Evolutionary conservation across 2,329 filamentous ascomycete genomes (phyloP).

Genomic region (Coniochaeta sp.): DNA sequence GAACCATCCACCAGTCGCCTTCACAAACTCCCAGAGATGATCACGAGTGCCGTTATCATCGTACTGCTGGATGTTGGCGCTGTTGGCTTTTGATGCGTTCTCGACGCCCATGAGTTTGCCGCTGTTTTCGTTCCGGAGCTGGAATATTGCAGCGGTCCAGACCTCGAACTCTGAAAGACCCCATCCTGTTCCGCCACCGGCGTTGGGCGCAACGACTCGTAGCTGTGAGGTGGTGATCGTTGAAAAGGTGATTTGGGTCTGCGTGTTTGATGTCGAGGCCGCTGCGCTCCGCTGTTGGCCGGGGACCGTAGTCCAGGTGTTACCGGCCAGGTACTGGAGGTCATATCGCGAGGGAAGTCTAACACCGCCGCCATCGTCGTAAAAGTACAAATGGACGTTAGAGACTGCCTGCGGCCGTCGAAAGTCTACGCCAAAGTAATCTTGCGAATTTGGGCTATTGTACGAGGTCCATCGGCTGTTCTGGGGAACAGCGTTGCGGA

Average conservation of each 20-base stretch:
- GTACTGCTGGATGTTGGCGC: conserved; percentile 7
- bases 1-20: conserved; percentile 7
- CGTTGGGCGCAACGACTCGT: conserved; percentile 20
- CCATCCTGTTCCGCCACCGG: conserved; percentile 15
- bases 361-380: conserved; percentile 23
- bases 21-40: conserved; percentile 7
- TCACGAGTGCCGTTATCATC: conserved; percentile 8
- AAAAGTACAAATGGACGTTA: conserved; percentile 25
- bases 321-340: conserved; percentile 8
- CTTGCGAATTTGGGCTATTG: conserved; percentile 21
- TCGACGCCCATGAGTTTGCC: conserved; percentile 10
- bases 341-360: conserved; percentile 8
- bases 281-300: background rate
- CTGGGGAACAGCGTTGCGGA: conserved; percentile 27
- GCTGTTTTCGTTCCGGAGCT: conserved; percentile 11
- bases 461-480: conserved; percentile 31
- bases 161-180: conserved; percentile 25
- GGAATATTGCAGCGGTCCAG: conserved; percentile 17
- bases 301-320: conserved; percentile 4
- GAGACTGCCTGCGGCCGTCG: conserved; percentile 16
- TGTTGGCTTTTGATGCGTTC: background rate
- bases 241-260: conserved; percentile 18
- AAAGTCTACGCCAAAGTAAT: conserved; percentile 13
- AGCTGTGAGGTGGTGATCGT: conserved; percentile 15
- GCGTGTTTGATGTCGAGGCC: conserved; percentile 16